phyloP scores from a whole-genome alignment of 1,284 basidiomycete species.

The Microbotryum saponariae region DNA sequence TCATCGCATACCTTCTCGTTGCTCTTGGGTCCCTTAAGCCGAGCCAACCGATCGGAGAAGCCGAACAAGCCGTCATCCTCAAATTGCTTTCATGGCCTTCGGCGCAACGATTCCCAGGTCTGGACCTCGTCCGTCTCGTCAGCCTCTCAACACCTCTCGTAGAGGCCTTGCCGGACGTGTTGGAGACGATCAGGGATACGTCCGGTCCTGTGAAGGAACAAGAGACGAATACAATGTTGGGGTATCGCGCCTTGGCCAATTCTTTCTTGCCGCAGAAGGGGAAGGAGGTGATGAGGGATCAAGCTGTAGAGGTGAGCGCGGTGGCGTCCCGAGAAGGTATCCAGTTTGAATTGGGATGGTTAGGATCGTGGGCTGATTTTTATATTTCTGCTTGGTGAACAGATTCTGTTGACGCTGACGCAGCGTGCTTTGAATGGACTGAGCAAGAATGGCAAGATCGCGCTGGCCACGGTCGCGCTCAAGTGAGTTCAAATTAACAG shows the following conservation, averaged over 20 bases:
- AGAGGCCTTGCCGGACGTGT: slow-evolving; percentile 29
- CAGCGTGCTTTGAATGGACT: slow-evolving; percentile 52
- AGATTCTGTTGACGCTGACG: slow-evolving; percentile 54
- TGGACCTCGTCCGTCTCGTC: slow-evolving; percentile 76
- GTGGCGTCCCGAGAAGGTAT: slow-evolving; percentile 39
- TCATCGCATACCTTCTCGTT: slow-evolving; percentile 47
- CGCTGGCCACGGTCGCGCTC: slow-evolving; percentile 66
- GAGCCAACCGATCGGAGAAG: slow-evolving; percentile 5
- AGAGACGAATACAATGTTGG: slow-evolving; percentile 80
- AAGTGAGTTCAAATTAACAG: slow-evolving; percentile 52
- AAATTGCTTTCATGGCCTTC: slow-evolving; percentile 71
- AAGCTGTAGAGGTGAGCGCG: slow-evolving; percentile 44
- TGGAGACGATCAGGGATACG: slow-evolving; percentile 20
- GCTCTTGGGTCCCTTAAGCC: not conserved
- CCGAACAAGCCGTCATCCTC: slow-evolving; percentile 45
- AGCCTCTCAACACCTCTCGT: slow-evolving; percentile 57
- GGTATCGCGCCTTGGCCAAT: slow-evolving; percentile 74
- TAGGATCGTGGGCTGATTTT: slow-evolving; percentile 6
- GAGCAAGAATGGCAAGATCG: slow-evolving; percentile 62
- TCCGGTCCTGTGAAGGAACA: slow-evolving; percentile 49
- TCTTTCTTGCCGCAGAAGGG: slow-evolving; percentile 48
- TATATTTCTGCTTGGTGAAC: slow-evolving; percentile 12
- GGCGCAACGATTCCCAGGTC: slow-evolving; percentile 75
- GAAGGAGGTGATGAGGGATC: slow-evolving; percentile 34
- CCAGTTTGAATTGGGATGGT: no score